Conservation (phyloP, 169 alveolate genomes). For the Cardiosporidium cionae region DNA sequence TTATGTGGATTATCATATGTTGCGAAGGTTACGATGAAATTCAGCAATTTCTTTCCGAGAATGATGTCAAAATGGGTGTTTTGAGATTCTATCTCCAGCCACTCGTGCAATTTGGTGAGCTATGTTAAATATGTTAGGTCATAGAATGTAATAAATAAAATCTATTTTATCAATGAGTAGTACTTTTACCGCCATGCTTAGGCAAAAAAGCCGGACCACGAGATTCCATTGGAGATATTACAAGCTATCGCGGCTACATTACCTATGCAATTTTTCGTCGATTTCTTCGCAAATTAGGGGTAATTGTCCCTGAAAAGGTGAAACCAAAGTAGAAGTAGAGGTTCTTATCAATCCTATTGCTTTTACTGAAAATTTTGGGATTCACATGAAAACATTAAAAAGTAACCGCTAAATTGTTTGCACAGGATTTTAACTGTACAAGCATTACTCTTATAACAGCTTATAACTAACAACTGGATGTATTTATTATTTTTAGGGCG, state of each 20-base stretch:
- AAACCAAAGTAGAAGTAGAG: no score
- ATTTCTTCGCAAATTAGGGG: conserved; percentile 14
- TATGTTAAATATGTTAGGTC: no score
- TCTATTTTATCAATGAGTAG: no score
- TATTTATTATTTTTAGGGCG: neutral
- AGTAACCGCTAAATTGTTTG: neutral
- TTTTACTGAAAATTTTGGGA: no score
- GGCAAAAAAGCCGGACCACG: conserved; percentile 11
- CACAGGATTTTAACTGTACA: neutral
- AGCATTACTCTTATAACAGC: neutral
- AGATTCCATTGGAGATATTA: conserved; percentile 3
- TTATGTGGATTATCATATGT: conserved; percentile 22
- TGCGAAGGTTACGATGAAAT: conserved; percentile 9
- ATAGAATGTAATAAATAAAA: no score
- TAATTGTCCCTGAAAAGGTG: conserved; percentile 11
- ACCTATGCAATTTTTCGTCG: conserved; percentile 16
- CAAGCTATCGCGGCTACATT: conserved; percentile 15
- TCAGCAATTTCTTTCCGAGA: conserved; percentile 25
- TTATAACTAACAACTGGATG: neutral
- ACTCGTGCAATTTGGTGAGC: no score
- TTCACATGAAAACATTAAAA: no score
- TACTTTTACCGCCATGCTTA: no score
- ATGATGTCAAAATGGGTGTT: conserved; percentile 25
- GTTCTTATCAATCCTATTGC: no score
- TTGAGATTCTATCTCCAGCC: conserved; percentile 24